phyloP scores from a whole-genome alignment of 1,139 yeast genomes.

The Debaryomyces psychrophilus region DNA sequence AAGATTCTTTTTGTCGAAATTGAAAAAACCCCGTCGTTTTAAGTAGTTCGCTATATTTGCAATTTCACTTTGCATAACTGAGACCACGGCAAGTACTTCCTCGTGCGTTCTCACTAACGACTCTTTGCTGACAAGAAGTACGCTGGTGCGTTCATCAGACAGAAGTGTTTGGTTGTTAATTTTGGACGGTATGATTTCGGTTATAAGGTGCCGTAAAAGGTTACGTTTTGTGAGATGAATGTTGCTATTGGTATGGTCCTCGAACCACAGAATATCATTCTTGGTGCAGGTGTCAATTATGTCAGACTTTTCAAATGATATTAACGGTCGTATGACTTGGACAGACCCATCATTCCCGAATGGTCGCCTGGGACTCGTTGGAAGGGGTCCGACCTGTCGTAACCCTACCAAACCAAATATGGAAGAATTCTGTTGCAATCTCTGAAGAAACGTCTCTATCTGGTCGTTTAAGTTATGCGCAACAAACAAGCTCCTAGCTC shows the following conservation, averaged over 20 bases:
- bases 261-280: constrained; percentile 58
- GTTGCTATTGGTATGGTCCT: constrained; percentile 67
- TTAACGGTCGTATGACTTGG: constrained; percentile 55
- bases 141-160: constrained; percentile 11
- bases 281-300: constrained; percentile 50
- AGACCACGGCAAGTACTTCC: constrained; percentile 19
- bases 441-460: constrained; percentile 64
- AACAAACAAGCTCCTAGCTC: constrained; percentile 42
- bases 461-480: constrained; percentile 79
- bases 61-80: constrained; percentile 1
- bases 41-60: constrained; percentile 11
- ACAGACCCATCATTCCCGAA: constrained; percentile 19
- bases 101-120: constrained; percentile 20
- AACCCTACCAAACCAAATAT: constrained; percentile 60
- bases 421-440: constrained; percentile 58
- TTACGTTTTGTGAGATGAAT: constrained; percentile 59
- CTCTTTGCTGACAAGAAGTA: constrained; percentile 16
- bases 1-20: constrained; percentile 9
- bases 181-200: constrained; percentile 28
- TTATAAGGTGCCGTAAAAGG: constrained; percentile 38
- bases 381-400: constrained; percentile 27
- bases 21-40: not conserved
- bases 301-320: constrained; percentile 45
- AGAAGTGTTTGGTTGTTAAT: constrained; percentile 14
- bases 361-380: constrained; percentile 25